Evolutionary conservation across 2,329 filamentous ascomycete species (phyloP).

Genomic region (Exophiala oligosperma): DNA sequence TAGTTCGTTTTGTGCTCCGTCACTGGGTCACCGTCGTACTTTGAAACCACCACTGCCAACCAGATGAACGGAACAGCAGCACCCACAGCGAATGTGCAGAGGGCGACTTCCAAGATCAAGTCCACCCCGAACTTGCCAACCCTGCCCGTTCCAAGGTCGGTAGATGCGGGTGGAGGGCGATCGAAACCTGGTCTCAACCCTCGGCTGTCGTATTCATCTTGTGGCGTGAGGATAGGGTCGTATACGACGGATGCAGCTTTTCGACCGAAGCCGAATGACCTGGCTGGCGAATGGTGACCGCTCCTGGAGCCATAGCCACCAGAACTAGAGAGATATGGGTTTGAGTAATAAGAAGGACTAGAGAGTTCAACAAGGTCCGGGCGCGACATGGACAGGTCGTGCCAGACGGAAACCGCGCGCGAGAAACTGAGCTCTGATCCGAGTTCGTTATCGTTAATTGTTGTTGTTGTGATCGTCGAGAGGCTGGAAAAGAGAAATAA

Average conservation of each 20-base stretch:
- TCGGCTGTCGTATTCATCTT: slow-evolving; percentile 1
- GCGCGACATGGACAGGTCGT: slow-evolving; percentile 1
- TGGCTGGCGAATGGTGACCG: background rate
- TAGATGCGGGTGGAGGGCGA: background rate
- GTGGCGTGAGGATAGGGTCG: slow-evolving; percentile 11
- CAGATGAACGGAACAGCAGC: slow-evolving; percentile 16
- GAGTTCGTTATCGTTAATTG: too few relatives aligned
- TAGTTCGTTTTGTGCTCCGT: slow-evolving; percentile 10
- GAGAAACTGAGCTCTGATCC: too few relatives aligned
- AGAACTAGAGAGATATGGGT: background rate
- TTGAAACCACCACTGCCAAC: slow-evolving; percentile 13
- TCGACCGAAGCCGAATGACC: slow-evolving; percentile 5
- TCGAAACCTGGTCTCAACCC: background rate
- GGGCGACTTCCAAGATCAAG: slow-evolving; percentile 12
- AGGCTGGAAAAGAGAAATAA: too few relatives aligned
- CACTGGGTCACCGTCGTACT: slow-evolving; percentile 6
- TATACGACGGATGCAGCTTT: slow-evolving; percentile 9
- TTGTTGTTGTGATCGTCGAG: too few relatives aligned
- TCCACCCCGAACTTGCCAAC: slow-evolving; percentile 18
- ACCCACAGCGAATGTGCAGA: slow-evolving; percentile 15
- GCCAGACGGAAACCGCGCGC: too few relatives aligned
- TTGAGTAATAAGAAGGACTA: slow-evolving; percentile 2
- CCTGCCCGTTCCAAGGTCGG: slow-evolving; percentile 3
- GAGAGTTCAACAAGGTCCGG: slow-evolving; percentile 12
- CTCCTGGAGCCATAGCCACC: background rate